phyloP scores from a whole-genome alignment of 495 filamentous ascomycete species.

The Lepidopterella palustris region DNA sequence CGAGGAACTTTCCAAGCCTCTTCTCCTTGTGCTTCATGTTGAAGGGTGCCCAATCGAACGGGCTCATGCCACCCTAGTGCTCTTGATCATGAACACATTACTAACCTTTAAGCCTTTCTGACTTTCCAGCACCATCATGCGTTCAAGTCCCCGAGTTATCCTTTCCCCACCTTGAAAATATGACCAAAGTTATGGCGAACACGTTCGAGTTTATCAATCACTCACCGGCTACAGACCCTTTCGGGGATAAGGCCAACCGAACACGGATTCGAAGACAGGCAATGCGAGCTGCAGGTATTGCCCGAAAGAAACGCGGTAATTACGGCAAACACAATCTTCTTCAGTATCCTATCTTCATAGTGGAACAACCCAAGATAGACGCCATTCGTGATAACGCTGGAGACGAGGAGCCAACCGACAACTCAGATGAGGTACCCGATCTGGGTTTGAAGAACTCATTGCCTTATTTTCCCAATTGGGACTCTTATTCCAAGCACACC shows the following conservation, averaged over 20 bases:
- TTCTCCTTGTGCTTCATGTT: too few relatives aligned
- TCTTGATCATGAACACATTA: too few relatives aligned
- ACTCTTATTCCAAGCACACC: neutral
- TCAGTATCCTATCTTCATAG: constrained; percentile 29
- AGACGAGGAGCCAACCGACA: neutral
- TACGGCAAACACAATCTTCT: constrained; percentile 33
- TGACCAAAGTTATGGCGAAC: neutral
- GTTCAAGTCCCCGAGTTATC: neutral
- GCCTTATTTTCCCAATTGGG: neutral
- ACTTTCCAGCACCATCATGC: neutral
- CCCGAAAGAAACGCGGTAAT: constrained; percentile 26
- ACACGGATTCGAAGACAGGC: constrained; percentile 35
- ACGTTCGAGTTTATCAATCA: neutral
- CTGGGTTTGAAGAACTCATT: neutral
- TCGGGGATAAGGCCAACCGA: neutral
- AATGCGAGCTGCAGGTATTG: constrained; percentile 35
- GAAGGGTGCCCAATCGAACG: too few relatives aligned
- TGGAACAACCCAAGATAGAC: neutral
- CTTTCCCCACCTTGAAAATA: too few relatives aligned
- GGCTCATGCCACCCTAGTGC: too few relatives aligned
- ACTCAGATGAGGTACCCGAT: too few relatives aligned
- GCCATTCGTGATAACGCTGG: neutral
- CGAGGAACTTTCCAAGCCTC: too few relatives aligned
- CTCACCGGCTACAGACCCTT: neutral
- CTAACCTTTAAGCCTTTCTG: neutral